Evolutionary conservation across 805 yeast genomes (phyloP), one percentile per base, ranked within the genome.

Genomic region (Pichia cephalocereana): DNA sequence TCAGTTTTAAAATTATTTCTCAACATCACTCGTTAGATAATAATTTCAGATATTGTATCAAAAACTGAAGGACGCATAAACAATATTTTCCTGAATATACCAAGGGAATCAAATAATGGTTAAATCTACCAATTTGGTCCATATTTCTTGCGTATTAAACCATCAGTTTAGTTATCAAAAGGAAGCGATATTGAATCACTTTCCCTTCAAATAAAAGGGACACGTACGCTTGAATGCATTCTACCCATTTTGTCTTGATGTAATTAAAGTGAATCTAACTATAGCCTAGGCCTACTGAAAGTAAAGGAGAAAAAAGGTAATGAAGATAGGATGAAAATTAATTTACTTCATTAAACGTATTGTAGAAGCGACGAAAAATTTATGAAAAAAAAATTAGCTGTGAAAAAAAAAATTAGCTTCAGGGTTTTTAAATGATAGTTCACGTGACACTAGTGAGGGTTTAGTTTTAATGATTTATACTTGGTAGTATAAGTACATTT

Each of bases 191-290:
- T 23, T 6, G 7, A 23, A 23, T 23, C 26, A 23, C 5, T 23
- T 23, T 23, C 26, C 26, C 15, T 32, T 27, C 53, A 51, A 52
- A 38, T 50, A 14, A 14, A 34, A 15, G 37, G 37, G 37, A 49
- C 73, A 85, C 95, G 80, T 85, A 86, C 95, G 74, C 86, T 77
- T 78, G 96, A 86, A 88, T 91, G 98, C 90, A 91, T 83, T 80
- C 99, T 96, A 90, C 96, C 99, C 99, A 91, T 91, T 73, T 79
- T 86, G 82, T 75, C 43, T 45, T 49, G 51, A 41, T 34, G 40
- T 45, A 38, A 42, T 26, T 42, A 31, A 37, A 44, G 38, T 41
- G 38, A 37, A 44, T 44, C 40, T 44, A 31, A 46, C 42, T 41
- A 26, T 47, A 44, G 47, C 50, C 53, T 45, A 50, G 44, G 50